Percentiles rank a stretch among this genome's conserved stretches.
Evolutionary conservation across 176 grass and related monocot species (phyloP).

Genomic region (Microstegium vimineum): DNA sequence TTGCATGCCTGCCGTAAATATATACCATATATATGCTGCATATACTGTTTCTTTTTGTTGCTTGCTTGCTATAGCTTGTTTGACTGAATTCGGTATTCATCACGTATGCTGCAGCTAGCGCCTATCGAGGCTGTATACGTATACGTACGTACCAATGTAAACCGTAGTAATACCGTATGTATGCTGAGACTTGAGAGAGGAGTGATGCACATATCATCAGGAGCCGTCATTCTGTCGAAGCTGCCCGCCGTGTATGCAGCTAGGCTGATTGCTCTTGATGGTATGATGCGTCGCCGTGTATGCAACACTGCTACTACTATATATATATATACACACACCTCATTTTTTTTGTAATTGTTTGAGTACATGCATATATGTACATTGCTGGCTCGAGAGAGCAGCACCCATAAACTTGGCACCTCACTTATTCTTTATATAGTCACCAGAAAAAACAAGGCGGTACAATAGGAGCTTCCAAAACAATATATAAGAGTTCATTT

Average conservation of each 20-base stretch:
- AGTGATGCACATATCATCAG: conserved; percentile 62
- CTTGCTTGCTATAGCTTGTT: background rate
- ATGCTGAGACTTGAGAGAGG: background rate
- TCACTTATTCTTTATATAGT: too few relatives aligned
- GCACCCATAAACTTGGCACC: too few relatives aligned
- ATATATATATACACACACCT: background rate
- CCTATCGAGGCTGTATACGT: background rate
- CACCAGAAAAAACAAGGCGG: too few relatives aligned
- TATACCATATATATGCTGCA: background rate
- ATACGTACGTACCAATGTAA: background rate
- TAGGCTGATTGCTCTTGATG: conserved; percentile 87
- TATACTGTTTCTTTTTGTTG: background rate
- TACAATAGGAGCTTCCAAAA: too few relatives aligned
- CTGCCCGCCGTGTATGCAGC: conserved; percentile 25
- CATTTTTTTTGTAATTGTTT: background rate
- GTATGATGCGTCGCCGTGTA: conserved; percentile 28
- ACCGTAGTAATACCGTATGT: background rate
- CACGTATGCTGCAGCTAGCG: background rate
- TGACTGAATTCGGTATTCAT: background rate
- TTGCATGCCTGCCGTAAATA: background rate
- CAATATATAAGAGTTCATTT: too few relatives aligned
- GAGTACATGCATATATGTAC: background rate
- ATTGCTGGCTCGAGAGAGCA: too few relatives aligned
- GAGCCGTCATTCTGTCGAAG: conserved; percentile 71
- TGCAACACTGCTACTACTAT: background rate